Evolutionary conservation across 2,329 filamentous ascomycete genomes (phyloP), one percentile per base, ranked within the genome.

Genomic region (Neonectria coccinea): DNA sequence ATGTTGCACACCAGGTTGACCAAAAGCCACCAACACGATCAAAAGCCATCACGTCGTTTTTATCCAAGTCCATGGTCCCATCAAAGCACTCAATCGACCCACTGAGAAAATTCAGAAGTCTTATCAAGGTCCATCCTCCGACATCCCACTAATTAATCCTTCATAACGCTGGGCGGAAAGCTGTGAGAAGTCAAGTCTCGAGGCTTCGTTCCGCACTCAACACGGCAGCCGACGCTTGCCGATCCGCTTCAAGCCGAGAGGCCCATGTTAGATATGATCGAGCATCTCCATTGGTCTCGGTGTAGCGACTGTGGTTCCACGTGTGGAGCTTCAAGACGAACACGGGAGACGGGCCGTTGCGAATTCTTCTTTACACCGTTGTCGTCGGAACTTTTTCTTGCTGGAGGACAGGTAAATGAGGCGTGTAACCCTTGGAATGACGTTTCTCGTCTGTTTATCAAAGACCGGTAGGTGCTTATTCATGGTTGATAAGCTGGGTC

Each of bases 181-280:
- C 47, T 14, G 25, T n/a, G 25, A 50, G 18, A 31, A 18, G 27
- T 50, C n/a, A 27, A 18, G 9, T 27, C 25, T 31, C 25, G 11
- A 50, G 47, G 25, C n/a, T 50, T 50, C 25, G 31, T 50, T 50
- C 47, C 47, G 47, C 47, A 50, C 29, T 50, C 47, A 27, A 27
- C 47, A 31, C 16, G 10, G 16, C 27, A 50, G 47, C 47, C 47
- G 47, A 50, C 25, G 47, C 20, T 50, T 50, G 25, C 47, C 47
- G 47, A 31, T 31, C 47, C 47, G 47, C 47, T n/a, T 50, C 7
- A 50, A 50, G 20, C 47, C 47, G 27, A 50, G 8, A 6, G 47
- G 2, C 47, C 47, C 47, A 31, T 50, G 18, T 50, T 16, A 31
- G 47, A 50, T 50, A 50, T 50, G 47, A 50, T 31, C 27, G 9